Conservation (phyloP, 2,329 filamentous ascomycete species). For the Aspergillus glaucus region DNA sequence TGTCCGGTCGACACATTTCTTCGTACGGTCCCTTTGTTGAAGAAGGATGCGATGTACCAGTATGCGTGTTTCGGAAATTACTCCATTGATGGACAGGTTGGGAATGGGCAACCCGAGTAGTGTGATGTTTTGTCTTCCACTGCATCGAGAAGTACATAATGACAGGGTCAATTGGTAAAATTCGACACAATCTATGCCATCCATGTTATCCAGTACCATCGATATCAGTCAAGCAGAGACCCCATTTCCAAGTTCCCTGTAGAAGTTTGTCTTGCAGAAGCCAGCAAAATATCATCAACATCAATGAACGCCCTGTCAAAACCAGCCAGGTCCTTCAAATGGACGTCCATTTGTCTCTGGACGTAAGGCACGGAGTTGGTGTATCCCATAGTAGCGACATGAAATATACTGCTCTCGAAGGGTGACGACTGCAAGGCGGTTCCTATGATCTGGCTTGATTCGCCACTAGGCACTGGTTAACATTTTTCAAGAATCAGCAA, state of each 20-base stretch:
- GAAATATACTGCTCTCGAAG: not conserved
- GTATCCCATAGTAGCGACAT: not conserved
- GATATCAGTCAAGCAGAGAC: no score
- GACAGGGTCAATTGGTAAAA: not conserved
- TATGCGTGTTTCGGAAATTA: slow-evolving; percentile 4
- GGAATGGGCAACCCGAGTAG: not conserved
- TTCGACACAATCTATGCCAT: not conserved
- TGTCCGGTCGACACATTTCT: slow-evolving; percentile 1
- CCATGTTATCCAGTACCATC: not conserved
- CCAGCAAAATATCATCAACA: not conserved
- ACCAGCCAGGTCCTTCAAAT: not conserved
- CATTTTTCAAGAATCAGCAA: no score
- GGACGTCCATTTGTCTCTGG: not conserved
- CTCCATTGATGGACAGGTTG: not conserved
- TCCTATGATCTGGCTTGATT: not conserved
- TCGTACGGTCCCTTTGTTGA: not conserved
- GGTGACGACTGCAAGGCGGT: not conserved
- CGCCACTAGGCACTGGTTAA: not conserved
- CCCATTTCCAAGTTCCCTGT: no score
- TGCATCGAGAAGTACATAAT: not conserved
- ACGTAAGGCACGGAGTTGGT: not conserved
- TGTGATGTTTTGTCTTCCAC: not conserved
- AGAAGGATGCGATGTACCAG: slow-evolving; percentile 2
- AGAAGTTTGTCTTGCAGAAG: not conserved
- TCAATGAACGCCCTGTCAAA: not conserved